phyloP scores from a whole-genome alignment of 306 rosid genomes.

The Trichosanthes truncata region DNA sequence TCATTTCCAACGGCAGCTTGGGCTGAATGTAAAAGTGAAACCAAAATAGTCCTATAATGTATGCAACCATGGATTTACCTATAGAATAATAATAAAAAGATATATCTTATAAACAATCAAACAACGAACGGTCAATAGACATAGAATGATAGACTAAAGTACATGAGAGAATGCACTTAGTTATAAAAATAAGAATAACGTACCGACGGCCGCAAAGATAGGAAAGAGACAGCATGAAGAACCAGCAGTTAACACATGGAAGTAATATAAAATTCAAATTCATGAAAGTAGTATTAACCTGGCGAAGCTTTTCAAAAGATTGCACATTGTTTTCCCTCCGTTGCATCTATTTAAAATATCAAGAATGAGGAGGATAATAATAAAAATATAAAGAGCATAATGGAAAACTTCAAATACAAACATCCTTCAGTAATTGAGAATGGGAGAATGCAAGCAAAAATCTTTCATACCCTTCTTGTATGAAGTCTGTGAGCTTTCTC shows the following conservation, averaged over 20 bases:
- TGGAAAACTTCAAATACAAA: conserved; percentile 3
- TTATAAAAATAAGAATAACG: neutral
- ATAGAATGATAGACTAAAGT: neutral
- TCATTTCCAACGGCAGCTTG: neutral
- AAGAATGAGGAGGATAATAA: conserved; percentile 8
- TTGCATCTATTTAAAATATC: conserved; percentile 61
- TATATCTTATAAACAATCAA: neutral
- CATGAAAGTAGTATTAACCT: conserved; percentile 33
- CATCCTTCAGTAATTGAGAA: conserved; percentile 15
- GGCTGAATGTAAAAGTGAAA: neutral
- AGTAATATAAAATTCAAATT: neutral
- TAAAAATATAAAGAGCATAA: neutral
- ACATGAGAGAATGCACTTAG: neutral
- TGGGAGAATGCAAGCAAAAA: conserved; percentile 12
- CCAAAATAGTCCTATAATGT: neutral
- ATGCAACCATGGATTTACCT: neutral
- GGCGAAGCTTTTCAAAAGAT: conserved; percentile 99
- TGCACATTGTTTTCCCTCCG: conserved; percentile 97
- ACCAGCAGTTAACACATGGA: neutral
- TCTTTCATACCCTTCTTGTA: conserved; percentile 77
- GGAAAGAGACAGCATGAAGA: neutral
- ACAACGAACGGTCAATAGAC: neutral
- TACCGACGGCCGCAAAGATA: neutral
- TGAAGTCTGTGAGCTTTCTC: conserved; percentile 98
- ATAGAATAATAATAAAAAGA: neutral